Base-by-base conservation (phyloP, 225 moss, liverwort and hornwort species). In the Lunularia cruciata region DNA sequence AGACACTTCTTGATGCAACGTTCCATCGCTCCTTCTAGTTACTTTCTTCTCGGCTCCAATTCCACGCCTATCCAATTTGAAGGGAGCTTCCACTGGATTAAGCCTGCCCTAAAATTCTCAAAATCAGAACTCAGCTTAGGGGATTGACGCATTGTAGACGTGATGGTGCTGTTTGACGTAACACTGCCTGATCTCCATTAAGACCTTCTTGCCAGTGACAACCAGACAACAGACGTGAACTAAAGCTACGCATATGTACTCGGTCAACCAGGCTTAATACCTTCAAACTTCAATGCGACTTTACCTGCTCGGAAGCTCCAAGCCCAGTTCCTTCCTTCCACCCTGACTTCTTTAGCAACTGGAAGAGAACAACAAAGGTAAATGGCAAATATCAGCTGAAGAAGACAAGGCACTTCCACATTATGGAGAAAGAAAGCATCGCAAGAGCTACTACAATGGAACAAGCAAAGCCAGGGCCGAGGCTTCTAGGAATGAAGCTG, bases 281-380 rank as follows among this genome's bases (percentile, higher is more conserved):
- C 1, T 28, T 11, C 32, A 33, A 6, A 57, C 16, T 15, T 14
- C 2, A 5, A 48, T n/a, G 11, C 3, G 6, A 47, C 26, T 8
- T 30, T 62, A 81, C 89, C 92, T 90, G 96, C 73, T 98, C 89
- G 33, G 76, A 67, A 37, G 75, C 76, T 27, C 96, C 96, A 52
- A 92, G 89, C 31, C 96, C 96, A 36, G 90, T 82, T 27, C 95
- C 96, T 69, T 92, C 89, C 76, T 89, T 92, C 96, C 96, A 98
- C 60, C 96, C 92, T 15, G 96, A 92, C 75, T 80, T 81, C 70
- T 83, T 86, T 71, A 81, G 76, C 60, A 98, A 69, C 96, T 98
- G 87, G 73, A 74, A 11, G 37, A 1, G n/a, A 3, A 13, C 8
- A 40, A 40, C 0, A 23, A 32, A 9, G 28, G 32, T 3, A 45